A percentile compares a stretch with the other conserved stretches of the same genome.
phyloP scores from a whole-genome alignment of 2,329 filamentous ascomycete genomes.

The Fusarium siculi region DNA sequence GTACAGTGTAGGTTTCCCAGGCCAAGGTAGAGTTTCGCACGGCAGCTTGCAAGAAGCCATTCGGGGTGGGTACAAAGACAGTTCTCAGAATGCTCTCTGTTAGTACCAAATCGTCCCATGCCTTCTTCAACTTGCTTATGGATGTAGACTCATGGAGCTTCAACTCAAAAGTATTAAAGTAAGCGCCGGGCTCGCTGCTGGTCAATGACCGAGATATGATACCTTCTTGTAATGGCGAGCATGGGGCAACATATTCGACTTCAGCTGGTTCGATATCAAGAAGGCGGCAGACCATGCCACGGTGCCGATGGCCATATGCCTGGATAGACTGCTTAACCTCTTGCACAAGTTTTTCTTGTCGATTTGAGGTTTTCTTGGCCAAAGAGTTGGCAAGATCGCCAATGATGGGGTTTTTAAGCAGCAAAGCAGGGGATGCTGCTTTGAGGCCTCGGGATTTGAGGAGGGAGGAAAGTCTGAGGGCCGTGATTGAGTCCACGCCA shows the following conservation, averaged over 20 bases:
- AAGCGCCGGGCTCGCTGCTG: slow-evolving; percentile 65
- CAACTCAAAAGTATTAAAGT: slow-evolving; percentile 82
- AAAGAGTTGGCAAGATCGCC: slow-evolving; percentile 58
- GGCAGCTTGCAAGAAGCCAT: slow-evolving; percentile 81
- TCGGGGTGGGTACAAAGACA: slow-evolving; percentile 75
- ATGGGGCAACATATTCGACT: slow-evolving; percentile 81
- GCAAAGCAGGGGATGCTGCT: slow-evolving; percentile 69
- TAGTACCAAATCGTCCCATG: slow-evolving; percentile 67
- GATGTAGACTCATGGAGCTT: slow-evolving; percentile 59
- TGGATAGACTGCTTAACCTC: slow-evolving; percentile 69
- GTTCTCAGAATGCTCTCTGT: slow-evolving; percentile 75
- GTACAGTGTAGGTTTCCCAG: slow-evolving; percentile 55
- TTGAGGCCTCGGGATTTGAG: slow-evolving; percentile 72
- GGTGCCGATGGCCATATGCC: slow-evolving; percentile 72
- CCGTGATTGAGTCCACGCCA: slow-evolving; percentile 88
- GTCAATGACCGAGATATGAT: slow-evolving; percentile 78
- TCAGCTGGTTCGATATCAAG: slow-evolving; percentile 62
- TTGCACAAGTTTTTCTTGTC: slow-evolving; percentile 46
- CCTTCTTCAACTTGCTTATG: slow-evolving; percentile 58
- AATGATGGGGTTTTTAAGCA: slow-evolving; percentile 72
- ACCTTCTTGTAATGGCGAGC: slow-evolving; percentile 86
- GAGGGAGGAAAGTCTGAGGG: slow-evolving; percentile 73
- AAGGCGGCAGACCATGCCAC: slow-evolving; percentile 60
- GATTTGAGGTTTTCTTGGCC: background rate
- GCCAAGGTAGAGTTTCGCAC: slow-evolving; percentile 55